Percentiles rank a stretch among this genome's conserved stretches.
Evolutionary conservation across 2,329 filamentous ascomycete species (phyloP).

Genomic region (Colletotrichum gigasporum): DNA sequence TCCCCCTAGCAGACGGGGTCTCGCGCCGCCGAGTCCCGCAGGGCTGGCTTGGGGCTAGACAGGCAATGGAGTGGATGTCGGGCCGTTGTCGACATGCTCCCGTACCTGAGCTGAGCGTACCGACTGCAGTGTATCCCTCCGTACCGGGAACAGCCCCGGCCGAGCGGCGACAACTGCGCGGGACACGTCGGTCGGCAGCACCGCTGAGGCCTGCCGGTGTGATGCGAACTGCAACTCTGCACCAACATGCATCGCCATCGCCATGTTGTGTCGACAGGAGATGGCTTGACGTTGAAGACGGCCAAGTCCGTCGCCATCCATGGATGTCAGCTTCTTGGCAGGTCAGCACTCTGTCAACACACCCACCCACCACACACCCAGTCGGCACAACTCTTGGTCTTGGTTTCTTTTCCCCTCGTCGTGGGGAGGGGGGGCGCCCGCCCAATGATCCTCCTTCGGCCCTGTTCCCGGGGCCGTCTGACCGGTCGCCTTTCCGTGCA

Average conservation of each 20-base stretch:
- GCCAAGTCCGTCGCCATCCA: slow-evolving; percentile 1
- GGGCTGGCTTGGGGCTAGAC: background rate
- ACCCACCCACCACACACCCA: background rate
- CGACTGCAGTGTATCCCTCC: background rate
- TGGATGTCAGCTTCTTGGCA: slow-evolving; percentile 15
- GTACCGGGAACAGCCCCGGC: background rate
- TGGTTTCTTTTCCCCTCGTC: background rate
- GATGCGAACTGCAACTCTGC: background rate
- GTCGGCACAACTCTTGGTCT: background rate
- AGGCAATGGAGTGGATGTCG: background rate
- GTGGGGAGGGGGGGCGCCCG: background rate
- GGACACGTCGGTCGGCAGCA: background rate
- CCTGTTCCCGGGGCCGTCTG: background rate
- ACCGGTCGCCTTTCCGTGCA: slow-evolving; percentile 7
- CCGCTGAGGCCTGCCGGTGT: background rate
- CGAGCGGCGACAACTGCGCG: background rate
- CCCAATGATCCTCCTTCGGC: background rate
- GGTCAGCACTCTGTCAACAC: slow-evolving; percentile 19
- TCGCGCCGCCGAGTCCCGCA: background rate
- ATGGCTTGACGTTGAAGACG: background rate
- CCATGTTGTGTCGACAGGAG: background rate
- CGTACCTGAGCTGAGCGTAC: background rate
- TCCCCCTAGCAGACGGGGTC: background rate
- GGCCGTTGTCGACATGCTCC: background rate
- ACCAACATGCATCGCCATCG: slow-evolving; percentile 10